phyloP scores from a whole-genome alignment of 2,329 filamentous ascomycete genomes.

The Fusarium scirpi region DNA sequence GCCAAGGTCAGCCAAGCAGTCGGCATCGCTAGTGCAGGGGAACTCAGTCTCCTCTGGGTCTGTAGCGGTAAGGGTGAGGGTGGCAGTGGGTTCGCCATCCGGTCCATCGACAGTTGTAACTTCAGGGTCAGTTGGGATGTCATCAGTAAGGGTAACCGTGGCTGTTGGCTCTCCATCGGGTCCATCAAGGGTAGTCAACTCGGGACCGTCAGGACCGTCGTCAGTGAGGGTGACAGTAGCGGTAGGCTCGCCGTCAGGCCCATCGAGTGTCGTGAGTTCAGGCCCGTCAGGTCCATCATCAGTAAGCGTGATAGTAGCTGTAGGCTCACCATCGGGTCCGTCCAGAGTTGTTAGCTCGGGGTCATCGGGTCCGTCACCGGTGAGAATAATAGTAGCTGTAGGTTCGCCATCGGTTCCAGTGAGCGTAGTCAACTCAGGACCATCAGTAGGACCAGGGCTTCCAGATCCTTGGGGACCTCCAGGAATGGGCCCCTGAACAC shows the following conservation, averaged over 20 bases:
- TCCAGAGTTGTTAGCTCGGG: too few relatives aligned
- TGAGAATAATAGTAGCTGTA: neutral
- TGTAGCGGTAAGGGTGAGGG: neutral
- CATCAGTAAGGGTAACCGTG: neutral
- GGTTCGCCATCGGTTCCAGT: neutral
- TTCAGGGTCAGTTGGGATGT: neutral
- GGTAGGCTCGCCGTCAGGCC: neutral
- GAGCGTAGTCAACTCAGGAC: neutral
- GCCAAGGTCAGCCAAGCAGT: slow-evolving; percentile 1
- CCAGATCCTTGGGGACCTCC: neutral
- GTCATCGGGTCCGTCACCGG: neutral
- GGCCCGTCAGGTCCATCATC: neutral
- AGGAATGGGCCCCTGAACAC: slow-evolving; percentile 6
- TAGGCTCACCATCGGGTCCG: neutral
- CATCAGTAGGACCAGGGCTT: neutral
- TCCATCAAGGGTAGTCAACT: neutral
- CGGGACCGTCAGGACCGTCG: neutral
- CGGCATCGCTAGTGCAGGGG: neutral
- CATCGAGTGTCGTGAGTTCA: neutral
- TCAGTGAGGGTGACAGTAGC: neutral
- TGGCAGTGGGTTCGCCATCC: neutral
- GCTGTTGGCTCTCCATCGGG: neutral
- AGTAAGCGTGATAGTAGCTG: neutral
- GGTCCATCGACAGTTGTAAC: neutral
- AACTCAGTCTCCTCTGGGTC: neutral